phyloP scores from a whole-genome alignment of 2,329 filamentous ascomycete species.

The Talaromyces sp. region DNA sequence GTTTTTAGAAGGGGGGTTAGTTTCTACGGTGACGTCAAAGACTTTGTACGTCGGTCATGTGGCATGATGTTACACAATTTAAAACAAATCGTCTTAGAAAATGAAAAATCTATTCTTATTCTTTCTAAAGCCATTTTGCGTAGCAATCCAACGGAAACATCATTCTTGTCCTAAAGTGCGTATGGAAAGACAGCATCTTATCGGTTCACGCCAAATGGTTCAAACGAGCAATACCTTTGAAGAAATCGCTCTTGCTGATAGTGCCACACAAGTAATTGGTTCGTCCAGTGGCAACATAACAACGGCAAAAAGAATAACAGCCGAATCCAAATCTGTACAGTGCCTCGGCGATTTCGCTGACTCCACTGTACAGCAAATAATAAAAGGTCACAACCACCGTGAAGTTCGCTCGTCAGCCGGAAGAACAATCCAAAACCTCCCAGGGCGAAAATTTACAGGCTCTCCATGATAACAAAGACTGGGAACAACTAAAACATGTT shows the following conservation, averaged over 20 bases:
- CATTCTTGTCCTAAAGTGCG: neutral
- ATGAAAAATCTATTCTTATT: no score
- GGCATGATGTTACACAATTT: no score
- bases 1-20: no score
- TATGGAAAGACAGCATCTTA: neutral
- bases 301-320: neutral
- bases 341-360: slow-evolving; percentile 1
- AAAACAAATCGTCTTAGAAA: no score
- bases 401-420: neutral
- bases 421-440: no score
- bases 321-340: neutral
- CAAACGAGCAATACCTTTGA: neutral
- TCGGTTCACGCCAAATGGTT: neutral
- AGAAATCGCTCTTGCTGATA: neutral
- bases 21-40: no score
- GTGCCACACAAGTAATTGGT: neutral
- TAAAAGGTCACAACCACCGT: neutral
- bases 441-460: no score
- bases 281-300: neutral
- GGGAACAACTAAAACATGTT: no score
- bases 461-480: no score
- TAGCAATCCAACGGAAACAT: neutral
- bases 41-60: no score
- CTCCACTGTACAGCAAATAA: neutral
- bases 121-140: no score